These are phyloP conservation scores for Emergomyces pasteurianus DNA, from an alignment of 2,329 filamentous ascomycete species.

Conservation along the genomic window DNA sequence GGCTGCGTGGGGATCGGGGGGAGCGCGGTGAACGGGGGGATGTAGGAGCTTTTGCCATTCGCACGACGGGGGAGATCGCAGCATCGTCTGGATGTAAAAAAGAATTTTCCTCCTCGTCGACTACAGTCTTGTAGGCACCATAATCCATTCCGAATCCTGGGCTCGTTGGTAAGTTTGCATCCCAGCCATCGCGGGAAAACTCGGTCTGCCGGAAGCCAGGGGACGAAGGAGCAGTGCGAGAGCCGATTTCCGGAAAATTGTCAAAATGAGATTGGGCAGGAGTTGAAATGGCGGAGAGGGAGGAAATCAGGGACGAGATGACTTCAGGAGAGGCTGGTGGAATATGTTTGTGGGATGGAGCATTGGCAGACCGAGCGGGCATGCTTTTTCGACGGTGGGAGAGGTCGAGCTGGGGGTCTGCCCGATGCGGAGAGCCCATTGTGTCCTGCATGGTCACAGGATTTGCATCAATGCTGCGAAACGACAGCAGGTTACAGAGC, in stretches of 20 bases:
- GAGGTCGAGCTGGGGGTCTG: background rate
- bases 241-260: slow-evolving; percentile 34
- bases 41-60: slow-evolving; percentile 70
- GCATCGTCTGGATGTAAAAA: slow-evolving; percentile 44
- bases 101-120: slow-evolving; percentile 39
- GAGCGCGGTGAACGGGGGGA: slow-evolving; percentile 54
- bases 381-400: slow-evolving; percentile 33
- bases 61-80: slow-evolving; percentile 57
- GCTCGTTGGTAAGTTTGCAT: slow-evolving; percentile 11
- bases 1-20: slow-evolving; percentile 37
- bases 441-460: slow-evolving; percentile 1
- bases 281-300: slow-evolving; percentile 47
- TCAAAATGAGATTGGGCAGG: slow-evolving; percentile 62
- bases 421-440: background rate
- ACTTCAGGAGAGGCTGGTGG: slow-evolving; percentile 37
- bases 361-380: slow-evolving; percentile 18
- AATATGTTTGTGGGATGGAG: slow-evolving; percentile 15
- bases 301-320: slow-evolving; percentile 50
- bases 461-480: background rate
- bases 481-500: background rate
- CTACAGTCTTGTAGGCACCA: slow-evolving; percentile 48
- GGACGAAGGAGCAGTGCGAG: slow-evolving; percentile 27
- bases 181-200: slow-evolving; percentile 14
- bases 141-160: slow-evolving; percentile 60
- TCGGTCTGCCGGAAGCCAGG: slow-evolving; percentile 20